Base-by-base conservation (phyloP, 2,329 filamentous ascomycete species). In the Penicillium olsonii region DNA sequence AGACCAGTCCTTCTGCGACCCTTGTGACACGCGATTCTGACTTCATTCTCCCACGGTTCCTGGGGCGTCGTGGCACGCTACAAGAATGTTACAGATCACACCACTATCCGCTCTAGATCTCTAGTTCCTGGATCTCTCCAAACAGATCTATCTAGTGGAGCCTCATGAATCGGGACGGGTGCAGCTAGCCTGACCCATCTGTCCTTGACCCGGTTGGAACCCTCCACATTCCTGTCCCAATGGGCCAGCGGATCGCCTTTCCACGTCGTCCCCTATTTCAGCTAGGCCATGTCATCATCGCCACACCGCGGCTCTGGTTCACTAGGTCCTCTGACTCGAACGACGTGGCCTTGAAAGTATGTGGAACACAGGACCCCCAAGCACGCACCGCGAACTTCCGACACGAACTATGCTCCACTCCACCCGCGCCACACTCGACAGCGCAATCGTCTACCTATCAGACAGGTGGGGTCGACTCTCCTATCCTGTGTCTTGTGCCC, bases 61-160 rank as follows among this genome's bases (percentile, higher is more conserved):
- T 53, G 47, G 27, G 7, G 3, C 17, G 14, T 24, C 22, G 4
- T 17, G 37, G 19, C 26, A 24, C 33, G 24, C 27, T 24, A 24
- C 24, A 2, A 29, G 22, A 57, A 61, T 61, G 42, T 58, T 62
- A 62, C 54, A 61, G 44, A 60, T 62, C 59, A 62, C 59, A 61
- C 51, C 44, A 33, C 45, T 45, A 34, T 34, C 47, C 24, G 24
- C 43, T 48, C 42, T 26, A 38, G 45, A 45, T 46, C 33, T n/a
- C 22, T 22, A 42, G 34, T 52, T 35, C 46, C 48, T 50, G 44
- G 53, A 54, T 56, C 50, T 55, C 51, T 55, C 57, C 31, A 48
- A 58, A 53, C 45, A 42, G 57, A 59, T 57, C 50, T 59, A 55
- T 61, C 53, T 48, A 17, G 51, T 56, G 56, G 53, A 56, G 38